phyloP scores from a whole-genome alignment of 768 basidiomycete species.

The Kwoniella shandongensis region DNA sequence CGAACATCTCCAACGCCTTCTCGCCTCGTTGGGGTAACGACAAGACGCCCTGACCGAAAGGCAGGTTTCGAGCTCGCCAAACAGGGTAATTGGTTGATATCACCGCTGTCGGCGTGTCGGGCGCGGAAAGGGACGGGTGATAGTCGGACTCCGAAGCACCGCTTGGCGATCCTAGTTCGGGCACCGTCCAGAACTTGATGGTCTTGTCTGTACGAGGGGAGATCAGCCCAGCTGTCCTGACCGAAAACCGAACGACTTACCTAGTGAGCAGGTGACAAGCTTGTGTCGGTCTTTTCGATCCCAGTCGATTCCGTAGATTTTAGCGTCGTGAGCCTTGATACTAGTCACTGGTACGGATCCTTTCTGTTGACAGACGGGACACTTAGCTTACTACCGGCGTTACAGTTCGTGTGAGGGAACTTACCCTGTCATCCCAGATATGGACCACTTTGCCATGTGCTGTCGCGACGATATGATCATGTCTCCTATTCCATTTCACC shows the following conservation, averaged over 20 bases:
- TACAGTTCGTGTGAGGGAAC: conserved; percentile 36
- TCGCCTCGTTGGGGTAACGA: conserved; percentile 85
- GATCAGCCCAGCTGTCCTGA: neutral
- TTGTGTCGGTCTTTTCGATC: conserved; percentile 70
- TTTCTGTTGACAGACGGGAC: conserved; percentile 63
- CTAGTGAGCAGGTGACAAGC: conserved; percentile 86
- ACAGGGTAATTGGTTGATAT: conserved; percentile 81
- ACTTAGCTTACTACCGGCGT: neutral
- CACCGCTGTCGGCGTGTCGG: conserved; percentile 37
- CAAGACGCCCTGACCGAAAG: conserved; percentile 85
- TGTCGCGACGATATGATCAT: conserved; percentile 82
- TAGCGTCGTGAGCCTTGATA: conserved; percentile 79
- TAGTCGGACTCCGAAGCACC: conserved; percentile 16
- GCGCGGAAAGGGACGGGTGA: conserved; percentile 32
- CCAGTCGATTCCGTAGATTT: conserved; percentile 99
- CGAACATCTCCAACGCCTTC: conserved; percentile 81
- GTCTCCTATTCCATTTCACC: conserved; percentile 93
- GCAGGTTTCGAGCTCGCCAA: conserved; percentile 87
- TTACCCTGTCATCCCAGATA: conserved; percentile 90
- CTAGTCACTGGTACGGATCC: conserved; percentile 75
- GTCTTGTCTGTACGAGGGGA: conserved; percentile 65
- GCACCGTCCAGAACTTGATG: conserved; percentile 80
- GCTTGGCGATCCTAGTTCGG: conserved; percentile 32
- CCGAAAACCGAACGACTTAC: conserved; percentile 22
- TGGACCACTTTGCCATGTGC: conserved; percentile 82